Percentiles rank a stretch among this genome's conserved stretches.
Evolutionary conservation across 371 early-diverging fungal genomes (phyloP).

Genomic region (Gilbertella persicaria): DNA sequence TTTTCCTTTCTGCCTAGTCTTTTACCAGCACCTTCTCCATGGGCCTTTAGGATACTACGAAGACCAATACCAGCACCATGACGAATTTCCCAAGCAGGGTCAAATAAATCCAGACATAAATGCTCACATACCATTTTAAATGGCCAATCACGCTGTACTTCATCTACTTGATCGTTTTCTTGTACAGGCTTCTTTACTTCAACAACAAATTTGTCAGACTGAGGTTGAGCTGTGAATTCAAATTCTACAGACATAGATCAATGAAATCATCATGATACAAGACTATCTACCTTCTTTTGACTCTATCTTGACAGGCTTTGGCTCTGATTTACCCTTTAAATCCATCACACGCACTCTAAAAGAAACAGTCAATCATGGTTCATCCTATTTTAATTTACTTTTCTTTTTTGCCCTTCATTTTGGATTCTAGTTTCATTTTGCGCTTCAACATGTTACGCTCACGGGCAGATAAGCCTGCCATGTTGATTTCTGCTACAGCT

Average conservation of each 20-base stretch:
- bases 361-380: not conserved
- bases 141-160: slow-evolving; percentile 74
- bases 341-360: slow-evolving; percentile 52
- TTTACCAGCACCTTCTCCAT: slow-evolving; percentile 86
- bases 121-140: slow-evolving; percentile 91
- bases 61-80: slow-evolving; percentile 97
- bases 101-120: slow-evolving; percentile 89
- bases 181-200: slow-evolving; percentile 63
- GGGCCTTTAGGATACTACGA: slow-evolving; percentile 83
- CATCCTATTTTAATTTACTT: too few relatives aligned
- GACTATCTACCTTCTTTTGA: slow-evolving; percentile 38
- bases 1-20: slow-evolving; percentile 51
- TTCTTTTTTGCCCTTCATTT: slow-evolving; percentile 70
- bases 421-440: slow-evolving; percentile 82
- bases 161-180: slow-evolving; percentile 21
- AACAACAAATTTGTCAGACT: slow-evolving; percentile 72
- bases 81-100: slow-evolving; percentile 92
- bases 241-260: slow-evolving; percentile 44
- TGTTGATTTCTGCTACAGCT: slow-evolving; percentile 58
- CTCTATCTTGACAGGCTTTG: slow-evolving; percentile 51
- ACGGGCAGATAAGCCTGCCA: slow-evolving; percentile 88
- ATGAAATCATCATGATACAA: not conserved
- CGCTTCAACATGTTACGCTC: slow-evolving; percentile 89
- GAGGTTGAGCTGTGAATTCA: slow-evolving; percentile 71
- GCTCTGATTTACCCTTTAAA: slow-evolving; percentile 42